Evolutionary conservation across 2,329 filamentous ascomycete species (phyloP).

Genomic region (Orbilia ellipsospora): DNA sequence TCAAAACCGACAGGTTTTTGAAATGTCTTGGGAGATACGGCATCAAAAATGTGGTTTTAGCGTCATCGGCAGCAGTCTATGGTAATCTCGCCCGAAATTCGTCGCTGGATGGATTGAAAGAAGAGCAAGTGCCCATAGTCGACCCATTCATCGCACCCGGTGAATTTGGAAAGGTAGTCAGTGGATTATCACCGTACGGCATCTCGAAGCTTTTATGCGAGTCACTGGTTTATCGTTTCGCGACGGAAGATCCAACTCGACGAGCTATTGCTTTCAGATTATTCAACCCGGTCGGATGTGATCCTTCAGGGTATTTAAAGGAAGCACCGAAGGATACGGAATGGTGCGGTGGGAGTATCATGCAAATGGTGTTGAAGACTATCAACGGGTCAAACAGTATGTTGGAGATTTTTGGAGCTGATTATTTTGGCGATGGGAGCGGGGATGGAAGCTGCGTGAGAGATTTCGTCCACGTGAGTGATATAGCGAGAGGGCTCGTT

Average conservation of each 20-base stretch:
- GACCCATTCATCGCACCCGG: neutral
- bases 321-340: conserved; percentile 70
- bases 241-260: conserved; percentile 71
- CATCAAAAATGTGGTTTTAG: conserved; percentile 75
- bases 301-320: conserved; percentile 72
- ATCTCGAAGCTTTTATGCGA: conserved; percentile 76
- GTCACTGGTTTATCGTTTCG: conserved; percentile 72
- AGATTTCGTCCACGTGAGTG: conserved; percentile 75
- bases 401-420: conserved; percentile 69
- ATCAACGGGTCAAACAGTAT: conserved; percentile 60
- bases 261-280: conserved; percentile 74
- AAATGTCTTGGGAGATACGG: conserved; percentile 69
- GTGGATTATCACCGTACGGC: conserved; percentile 73
- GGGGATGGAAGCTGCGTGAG: conserved; percentile 73
- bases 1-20: conserved; percentile 71
- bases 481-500: conserved; percentile 73
- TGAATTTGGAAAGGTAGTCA: neutral
- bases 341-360: conserved; percentile 70
- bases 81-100: conserved; percentile 62
- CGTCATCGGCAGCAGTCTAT: conserved; percentile 75
- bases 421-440: conserved; percentile 68
- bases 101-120: neutral
- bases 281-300: conserved; percentile 76
- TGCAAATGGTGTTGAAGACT: conserved; percentile 73
- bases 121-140: conserved; percentile 14